These are phyloP conservation scores for Epichloe baconii DNA, from an alignment of 2,329 filamentous ascomycete species.

Conservation along the genomic window DNA sequence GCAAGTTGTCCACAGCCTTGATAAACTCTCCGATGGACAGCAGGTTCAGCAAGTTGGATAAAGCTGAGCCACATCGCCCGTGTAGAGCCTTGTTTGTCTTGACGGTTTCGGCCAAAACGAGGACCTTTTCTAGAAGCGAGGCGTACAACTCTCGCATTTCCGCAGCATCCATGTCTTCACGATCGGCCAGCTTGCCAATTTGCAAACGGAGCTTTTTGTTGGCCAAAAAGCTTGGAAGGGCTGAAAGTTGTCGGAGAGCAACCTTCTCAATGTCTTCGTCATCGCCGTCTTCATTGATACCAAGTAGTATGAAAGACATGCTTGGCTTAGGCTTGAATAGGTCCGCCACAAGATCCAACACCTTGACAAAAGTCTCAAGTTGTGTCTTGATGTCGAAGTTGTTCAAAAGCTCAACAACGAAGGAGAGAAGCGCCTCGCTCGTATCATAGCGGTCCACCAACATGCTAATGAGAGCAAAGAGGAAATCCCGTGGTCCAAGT, in stretches of 20 bases:
- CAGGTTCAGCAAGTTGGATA: conserved; percentile 71
- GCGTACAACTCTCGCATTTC: conserved; percentile 58
- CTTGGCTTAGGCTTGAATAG: conserved; percentile 61
- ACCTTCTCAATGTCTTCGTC: conserved; percentile 36
- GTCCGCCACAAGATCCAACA: conserved; percentile 63
- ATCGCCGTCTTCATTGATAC: conserved; percentile 33
- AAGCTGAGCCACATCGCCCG: conserved; percentile 50
- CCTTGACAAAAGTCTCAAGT: conserved; percentile 63
- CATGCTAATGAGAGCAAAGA: conserved; percentile 80
- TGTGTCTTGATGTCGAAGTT: conserved; percentile 64
- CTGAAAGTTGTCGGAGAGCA: conserved; percentile 40
- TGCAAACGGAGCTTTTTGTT: conserved; percentile 45
- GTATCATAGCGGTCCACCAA: conserved; percentile 78
- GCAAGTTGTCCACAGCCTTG: conserved; percentile 69
- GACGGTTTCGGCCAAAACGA: conserved; percentile 52
- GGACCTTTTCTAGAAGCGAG: conserved; percentile 49
- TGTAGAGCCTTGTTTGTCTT: conserved; percentile 43
- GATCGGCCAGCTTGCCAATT: conserved; percentile 42
- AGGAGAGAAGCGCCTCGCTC: conserved; percentile 60
- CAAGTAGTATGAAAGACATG: conserved; percentile 60
- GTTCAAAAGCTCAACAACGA: conserved; percentile 61
- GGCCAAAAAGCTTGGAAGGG: conserved; percentile 44
- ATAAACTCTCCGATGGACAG: conserved; percentile 82
- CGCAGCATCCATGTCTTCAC: conserved; percentile 52
- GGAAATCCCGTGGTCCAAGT: conserved; percentile 71